A percentile compares a stretch with the other conserved stretches of the same genome.
These are phyloP conservation scores for Croton laevigatus DNA, from an alignment of 441 rosid genomes.

Conservation along the genomic window DNA sequence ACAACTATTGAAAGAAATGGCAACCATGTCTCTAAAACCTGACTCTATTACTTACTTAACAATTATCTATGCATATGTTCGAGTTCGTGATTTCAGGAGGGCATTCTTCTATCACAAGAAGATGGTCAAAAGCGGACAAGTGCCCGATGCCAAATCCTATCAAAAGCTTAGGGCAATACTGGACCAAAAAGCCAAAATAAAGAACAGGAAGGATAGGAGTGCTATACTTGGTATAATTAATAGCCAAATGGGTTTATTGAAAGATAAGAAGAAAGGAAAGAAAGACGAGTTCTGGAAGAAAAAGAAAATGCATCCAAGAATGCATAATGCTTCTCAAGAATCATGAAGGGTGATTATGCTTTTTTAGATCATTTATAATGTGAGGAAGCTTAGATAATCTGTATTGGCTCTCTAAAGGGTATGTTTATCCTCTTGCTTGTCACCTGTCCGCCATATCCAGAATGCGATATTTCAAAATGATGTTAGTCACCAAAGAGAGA, in stretches of 20 bases:
- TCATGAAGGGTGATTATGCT: conserved; percentile 13
- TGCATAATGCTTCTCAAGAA: conserved; percentile 11
- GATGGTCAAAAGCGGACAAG: conserved; percentile 79
- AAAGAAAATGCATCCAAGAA: conserved; percentile 42
- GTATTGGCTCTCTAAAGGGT: background rate
- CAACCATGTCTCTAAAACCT: conserved; percentile 57
- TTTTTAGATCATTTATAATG: background rate
- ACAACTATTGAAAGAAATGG: conserved; percentile 82
- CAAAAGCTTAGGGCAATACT: conserved; percentile 74
- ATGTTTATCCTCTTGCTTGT: background rate
- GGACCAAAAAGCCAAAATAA: conserved; percentile 68
- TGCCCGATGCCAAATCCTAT: conserved; percentile 71
- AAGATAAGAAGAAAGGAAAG: conserved; percentile 59
- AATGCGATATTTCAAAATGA: background rate
- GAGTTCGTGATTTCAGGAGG: conserved; percentile 83
- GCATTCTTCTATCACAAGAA: conserved; percentile 85
- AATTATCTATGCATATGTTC: conserved; percentile 80
- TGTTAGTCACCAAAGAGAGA: background rate
- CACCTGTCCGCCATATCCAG: background rate
- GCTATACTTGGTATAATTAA: conserved; percentile 83
- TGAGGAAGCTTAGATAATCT: conserved; percentile 5
- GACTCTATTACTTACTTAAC: conserved; percentile 80
- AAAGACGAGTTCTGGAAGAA: conserved; percentile 92
- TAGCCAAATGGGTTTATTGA: conserved; percentile 60
- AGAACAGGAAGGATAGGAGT: conserved; percentile 61